Evolutionary conservation across 192 early-diverging fungal species (phyloP), one percentile per base, ranked within the genome.

Genomic region (Endogone sp.): DNA sequence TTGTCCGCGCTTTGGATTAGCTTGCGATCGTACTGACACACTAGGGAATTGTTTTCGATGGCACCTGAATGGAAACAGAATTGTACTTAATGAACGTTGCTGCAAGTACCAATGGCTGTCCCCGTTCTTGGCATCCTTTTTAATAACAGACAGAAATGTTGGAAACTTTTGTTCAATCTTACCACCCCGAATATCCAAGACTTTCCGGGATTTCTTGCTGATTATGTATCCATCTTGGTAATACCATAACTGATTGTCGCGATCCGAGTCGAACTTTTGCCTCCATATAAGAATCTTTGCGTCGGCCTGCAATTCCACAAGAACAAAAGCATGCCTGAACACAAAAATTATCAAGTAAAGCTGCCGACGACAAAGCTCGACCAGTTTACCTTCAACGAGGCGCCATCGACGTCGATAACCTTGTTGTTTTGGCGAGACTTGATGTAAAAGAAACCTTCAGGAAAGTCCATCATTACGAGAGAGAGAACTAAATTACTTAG

Each of bases 21-120:
- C 59, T 72, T 72, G 29, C 64, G 71, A 29, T 72, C 71, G n/a
- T 67, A 72, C 44, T 66, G 64, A 23, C 37, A 30, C n/a, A 72
- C 28, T 3, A 0, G 8, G 22, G 60, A 24, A 3, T 66, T 58
- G 20, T 28, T 25, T 27, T 60, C 32, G 0, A 71, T 23, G 29
- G 31, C 64, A 37, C 70, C 70, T 49, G 16, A 49, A 1, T 25
- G 24, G 59, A n/a, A 67, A 58, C 49, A 64, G 16, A 23, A 9
- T 64, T 13, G 9, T 28, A 4, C 20, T 29, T 37, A n/a, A 64
- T 60, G 16, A 24, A 60, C 56, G 27, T n/a, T n/a, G n/a, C n/a
- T n/a, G n/a, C n/a, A n/a, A n/a, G n/a, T n/a, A n/a, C n/a, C n/a
- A n/a, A n/a, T n/a, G n/a, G n/a, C n/a, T n/a, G n/a, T n/a, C n/a